Percentiles rank a stretch among this genome's conserved stretches.
Conservation (phyloP, 106 monocot genomes). For the Dioscorea alata region DNA sequence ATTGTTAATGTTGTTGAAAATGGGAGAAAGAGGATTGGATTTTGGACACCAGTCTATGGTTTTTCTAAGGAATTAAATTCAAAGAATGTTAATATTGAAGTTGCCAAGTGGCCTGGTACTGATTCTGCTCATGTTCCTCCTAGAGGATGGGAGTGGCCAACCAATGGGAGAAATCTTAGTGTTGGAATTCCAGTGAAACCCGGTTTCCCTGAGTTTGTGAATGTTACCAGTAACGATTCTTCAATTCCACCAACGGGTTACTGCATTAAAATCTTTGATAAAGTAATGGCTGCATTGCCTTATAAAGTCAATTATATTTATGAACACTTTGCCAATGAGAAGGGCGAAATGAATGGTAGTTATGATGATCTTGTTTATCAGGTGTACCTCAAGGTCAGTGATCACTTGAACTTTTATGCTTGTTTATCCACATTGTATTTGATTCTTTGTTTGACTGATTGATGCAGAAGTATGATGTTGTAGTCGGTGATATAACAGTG, state of each 20-base stretch:
- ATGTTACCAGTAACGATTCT: neutral
- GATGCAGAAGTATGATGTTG: conserved; percentile 13
- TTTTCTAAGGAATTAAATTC: conserved; percentile 10
- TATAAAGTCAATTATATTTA: conserved; percentile 36
- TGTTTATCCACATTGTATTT: too few relatives aligned
- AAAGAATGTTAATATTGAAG: neutral
- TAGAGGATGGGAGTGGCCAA: conserved; percentile 57
- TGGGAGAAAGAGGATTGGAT: conserved; percentile 26
- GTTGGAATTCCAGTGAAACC: conserved; percentile 49
- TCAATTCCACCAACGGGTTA: conserved; percentile 6
- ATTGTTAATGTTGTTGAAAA: conserved; percentile 36
- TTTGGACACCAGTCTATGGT: conserved; percentile 28
- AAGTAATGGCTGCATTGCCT: conserved; percentile 23
- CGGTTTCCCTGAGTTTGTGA: conserved; percentile 37
- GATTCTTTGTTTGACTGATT: too few relatives aligned
- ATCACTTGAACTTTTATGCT: neutral
- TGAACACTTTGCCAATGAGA: conserved; percentile 7
- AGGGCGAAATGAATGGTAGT: neutral
- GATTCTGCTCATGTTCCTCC: conserved; percentile 2
- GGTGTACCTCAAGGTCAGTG: conserved; percentile 13
- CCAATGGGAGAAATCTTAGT: conserved; percentile 17
- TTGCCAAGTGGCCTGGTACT: conserved; percentile 45
- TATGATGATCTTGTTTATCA: conserved; percentile 24
- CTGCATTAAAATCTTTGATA: conserved; percentile 44
- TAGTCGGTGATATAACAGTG: conserved; percentile 10